Evolutionary conservation across 2,329 filamentous ascomycete species (phyloP), one percentile per base, ranked within the genome.

Genomic region (Geoglossum cookeanum): DNA sequence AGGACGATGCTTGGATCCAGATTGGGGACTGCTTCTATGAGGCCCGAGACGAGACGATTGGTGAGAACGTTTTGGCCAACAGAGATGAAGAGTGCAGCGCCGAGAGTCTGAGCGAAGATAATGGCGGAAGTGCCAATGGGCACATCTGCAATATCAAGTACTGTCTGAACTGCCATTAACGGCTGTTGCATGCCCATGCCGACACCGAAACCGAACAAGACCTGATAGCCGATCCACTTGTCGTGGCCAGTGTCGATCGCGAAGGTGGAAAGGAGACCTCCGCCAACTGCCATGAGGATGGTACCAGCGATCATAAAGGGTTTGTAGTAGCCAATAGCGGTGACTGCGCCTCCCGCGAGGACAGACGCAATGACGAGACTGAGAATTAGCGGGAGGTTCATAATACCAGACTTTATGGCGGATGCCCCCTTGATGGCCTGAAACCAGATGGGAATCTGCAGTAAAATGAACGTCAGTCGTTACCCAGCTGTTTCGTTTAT

Each of bases 131-230:
- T 73, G 29, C 78, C 78, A 0, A 72, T 76, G 3, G 78, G 72
- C 44, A 81, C 70, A 57, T 81, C 77, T 15, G 74, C 70, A 33
- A 70, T 69, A 13, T 70, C 68, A 7, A 81, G 69, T 0, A 77
- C 74, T 0, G 78, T 74, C 62, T 81, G 78, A 3, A 77, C 72
- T 1, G 78, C 78, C 22, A 83, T 74, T 57, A 72, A 70, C 15
- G 76, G 70, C 3, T 78, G 74, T 63, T 83, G 79, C 70, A 84
- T 77, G 4, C 76, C 75, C 29, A 78, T 68, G 2, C 80, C 80
- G 3, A 77, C 70, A 30, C 78, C 79, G 1, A 79, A 67, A 35
- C 78, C 79, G 17, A 71, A 68, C 29, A 82, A 4, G 30, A 37
- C 29, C 30, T 58, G 57, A 29, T 59, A 59, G n/a, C 58, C 58